Conservation (phyloP, 2,329 filamentous ascomycete genomes). For the Xylogone sp. region DNA sequence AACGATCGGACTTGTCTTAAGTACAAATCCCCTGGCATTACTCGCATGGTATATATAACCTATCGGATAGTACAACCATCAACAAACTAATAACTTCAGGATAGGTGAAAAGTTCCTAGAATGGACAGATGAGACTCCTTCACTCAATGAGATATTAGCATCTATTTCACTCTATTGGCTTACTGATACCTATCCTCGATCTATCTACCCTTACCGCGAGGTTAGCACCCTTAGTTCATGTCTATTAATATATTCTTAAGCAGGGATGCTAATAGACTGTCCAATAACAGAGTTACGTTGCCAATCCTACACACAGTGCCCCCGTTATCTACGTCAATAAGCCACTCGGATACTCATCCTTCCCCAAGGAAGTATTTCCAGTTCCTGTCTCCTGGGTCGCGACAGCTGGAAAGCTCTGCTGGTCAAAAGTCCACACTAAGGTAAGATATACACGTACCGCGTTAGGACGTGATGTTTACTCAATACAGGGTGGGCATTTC, state of each 20-base stretch:
- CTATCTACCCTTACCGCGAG: slow-evolving; percentile 46
- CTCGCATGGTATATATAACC: slow-evolving; percentile 42
- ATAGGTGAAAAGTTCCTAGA: slow-evolving; percentile 53
- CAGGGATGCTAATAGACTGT: not conserved
- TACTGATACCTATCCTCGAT: slow-evolving; percentile 42
- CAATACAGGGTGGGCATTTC: slow-evolving; percentile 47
- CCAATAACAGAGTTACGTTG: not conserved
- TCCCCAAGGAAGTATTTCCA: not conserved
- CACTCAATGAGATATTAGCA: slow-evolving; percentile 42
- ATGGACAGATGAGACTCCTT: slow-evolving; percentile 44
- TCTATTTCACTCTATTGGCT: slow-evolving; percentile 52
- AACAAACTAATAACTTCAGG: slow-evolving; percentile 24
- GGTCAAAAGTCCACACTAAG: not conserved
- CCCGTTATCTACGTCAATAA: not conserved
- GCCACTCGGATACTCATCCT: not conserved
- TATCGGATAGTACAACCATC: too few species aligned
- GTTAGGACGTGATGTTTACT: not conserved
- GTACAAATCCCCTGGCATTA: slow-evolving; percentile 50
- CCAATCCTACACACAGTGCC: not conserved
- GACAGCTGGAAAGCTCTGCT: not conserved
- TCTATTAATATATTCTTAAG: too few species aligned
- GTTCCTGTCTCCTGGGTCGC: not conserved
- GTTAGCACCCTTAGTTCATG: too few species aligned
- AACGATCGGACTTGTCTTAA: slow-evolving; percentile 53
- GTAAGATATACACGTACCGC: not conserved